These are phyloP conservation scores for Botrytis fabae DNA, from an alignment of 2,329 filamentous ascomycete genomes.

Conservation along the genomic window DNA sequence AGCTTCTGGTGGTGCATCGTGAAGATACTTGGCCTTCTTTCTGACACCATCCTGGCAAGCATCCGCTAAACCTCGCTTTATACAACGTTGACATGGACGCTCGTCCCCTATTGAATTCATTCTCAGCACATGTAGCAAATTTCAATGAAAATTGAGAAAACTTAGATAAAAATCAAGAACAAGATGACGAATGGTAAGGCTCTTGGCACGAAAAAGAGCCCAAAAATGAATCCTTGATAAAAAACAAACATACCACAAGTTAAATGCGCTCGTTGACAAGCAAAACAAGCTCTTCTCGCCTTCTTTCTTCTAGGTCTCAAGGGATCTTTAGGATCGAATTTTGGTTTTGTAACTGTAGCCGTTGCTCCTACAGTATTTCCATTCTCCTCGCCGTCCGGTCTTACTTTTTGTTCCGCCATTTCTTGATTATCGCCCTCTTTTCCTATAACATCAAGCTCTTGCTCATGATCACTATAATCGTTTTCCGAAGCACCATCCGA, in stretches of 20 bases:
- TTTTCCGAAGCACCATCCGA: slow-evolving; percentile 42
- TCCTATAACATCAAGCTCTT: slow-evolving; percentile 37
- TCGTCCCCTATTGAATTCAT: slow-evolving; percentile 71
- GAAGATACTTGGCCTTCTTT: slow-evolving; percentile 98
- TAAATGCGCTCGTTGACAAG: slow-evolving; percentile 94
- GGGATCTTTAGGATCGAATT: slow-evolving; percentile 84
- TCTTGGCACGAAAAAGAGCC: slow-evolving; percentile 3
- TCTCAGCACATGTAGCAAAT: slow-evolving; percentile 18
- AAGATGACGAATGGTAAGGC: slow-evolving; percentile 19
- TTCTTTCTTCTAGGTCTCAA: slow-evolving; percentile 90
- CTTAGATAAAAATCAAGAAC: slow-evolving; percentile 20
- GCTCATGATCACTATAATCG: slow-evolving; percentile 41
- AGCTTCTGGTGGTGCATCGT: slow-evolving; percentile 89
- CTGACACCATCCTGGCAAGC: slow-evolving; percentile 93
- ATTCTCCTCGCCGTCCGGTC: slow-evolving; percentile 38
- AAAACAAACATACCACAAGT: slow-evolving; percentile 82
- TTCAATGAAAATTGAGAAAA: not conserved
- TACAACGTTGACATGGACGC: slow-evolving; percentile 87
- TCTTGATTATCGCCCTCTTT: slow-evolving; percentile 40
- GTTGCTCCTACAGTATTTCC: slow-evolving; percentile 42
- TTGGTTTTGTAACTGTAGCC: slow-evolving; percentile 55
- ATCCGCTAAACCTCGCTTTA: slow-evolving; percentile 89
- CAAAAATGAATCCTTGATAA: slow-evolving; percentile 22
- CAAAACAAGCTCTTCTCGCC: slow-evolving; percentile 90
- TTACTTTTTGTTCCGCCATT: slow-evolving; percentile 41